Conservation (phyloP, 2,329 filamentous ascomycete genomes). For the Alternaria angustiovoidea region DNA sequence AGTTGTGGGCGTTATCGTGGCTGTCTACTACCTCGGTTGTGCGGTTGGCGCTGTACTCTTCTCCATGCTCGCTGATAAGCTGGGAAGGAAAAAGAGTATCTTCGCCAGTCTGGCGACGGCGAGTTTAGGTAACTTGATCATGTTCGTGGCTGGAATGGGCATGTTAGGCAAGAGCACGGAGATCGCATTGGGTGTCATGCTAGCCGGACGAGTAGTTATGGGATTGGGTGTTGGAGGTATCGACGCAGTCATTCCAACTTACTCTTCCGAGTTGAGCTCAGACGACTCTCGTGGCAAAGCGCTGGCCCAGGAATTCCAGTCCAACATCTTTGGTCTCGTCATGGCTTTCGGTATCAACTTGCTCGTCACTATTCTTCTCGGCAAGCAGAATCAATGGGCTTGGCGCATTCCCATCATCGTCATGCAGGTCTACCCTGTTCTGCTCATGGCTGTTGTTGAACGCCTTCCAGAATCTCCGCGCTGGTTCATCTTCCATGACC, state of each 20-base stretch:
- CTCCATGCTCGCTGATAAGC: constrained; percentile 62
- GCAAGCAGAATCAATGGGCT: constrained; percentile 67
- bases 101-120: constrained; percentile 64
- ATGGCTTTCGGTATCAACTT: constrained; percentile 69
- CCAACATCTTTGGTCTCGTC: constrained; percentile 69
- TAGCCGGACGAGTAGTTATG: constrained; percentile 63
- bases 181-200: constrained; percentile 58
- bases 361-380: constrained; percentile 60
- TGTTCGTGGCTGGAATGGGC: constrained; percentile 66
- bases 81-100: constrained; percentile 64
- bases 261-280: constrained; percentile 65
- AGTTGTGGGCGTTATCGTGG: constrained; percentile 67
- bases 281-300: constrained; percentile 66
- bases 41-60: constrained; percentile 65
- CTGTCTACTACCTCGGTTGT: constrained; percentile 70
- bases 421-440: constrained; percentile 67
- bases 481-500: constrained; percentile 64
- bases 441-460: constrained; percentile 62
- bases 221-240: constrained; percentile 67
- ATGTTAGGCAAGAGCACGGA: constrained; percentile 35
- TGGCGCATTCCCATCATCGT: constrained; percentile 68
- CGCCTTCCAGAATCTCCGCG: constrained; percentile 65
- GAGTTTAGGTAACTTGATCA: constrained; percentile 65
- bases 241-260: constrained; percentile 68
- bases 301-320: constrained; percentile 69